phyloP scores from a whole-genome alignment of 768 basidiomycete species.

The Boletus rubroflammeus region DNA sequence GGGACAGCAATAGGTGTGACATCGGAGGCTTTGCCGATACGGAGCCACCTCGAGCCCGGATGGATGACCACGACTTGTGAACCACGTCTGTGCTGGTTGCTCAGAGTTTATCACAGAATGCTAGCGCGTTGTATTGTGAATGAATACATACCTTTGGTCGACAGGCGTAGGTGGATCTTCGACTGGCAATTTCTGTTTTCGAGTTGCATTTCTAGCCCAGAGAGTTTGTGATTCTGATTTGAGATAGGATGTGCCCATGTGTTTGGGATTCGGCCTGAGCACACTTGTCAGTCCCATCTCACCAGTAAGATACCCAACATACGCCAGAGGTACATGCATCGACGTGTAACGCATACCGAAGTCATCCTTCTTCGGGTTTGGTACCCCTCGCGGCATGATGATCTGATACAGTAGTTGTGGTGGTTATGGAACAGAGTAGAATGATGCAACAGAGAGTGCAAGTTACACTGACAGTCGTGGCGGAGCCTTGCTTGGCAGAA shows the following conservation, averaged over 20 bases:
- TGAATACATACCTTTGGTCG: constrained; percentile 45
- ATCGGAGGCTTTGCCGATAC: constrained; percentile 75
- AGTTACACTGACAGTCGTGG: neutral
- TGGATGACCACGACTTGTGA: constrained; percentile 78
- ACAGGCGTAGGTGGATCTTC: constrained; percentile 37
- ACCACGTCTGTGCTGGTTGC: constrained; percentile 53
- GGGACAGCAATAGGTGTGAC: constrained; percentile 67
- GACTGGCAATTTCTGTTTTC: constrained; percentile 44
- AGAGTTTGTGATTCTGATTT: constrained; percentile 71
- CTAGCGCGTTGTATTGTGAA: constrained; percentile 2
- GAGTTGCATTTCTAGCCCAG: constrained; percentile 66
- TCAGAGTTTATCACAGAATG: constrained; percentile 28
- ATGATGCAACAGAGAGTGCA: neutral
- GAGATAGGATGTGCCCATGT: constrained; percentile 72
- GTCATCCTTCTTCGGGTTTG: constrained; percentile 78
- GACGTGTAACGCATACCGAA: constrained; percentile 77
- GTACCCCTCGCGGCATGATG: constrained; percentile 76
- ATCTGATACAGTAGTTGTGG: neutral
- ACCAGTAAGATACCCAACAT: constrained; percentile 22
- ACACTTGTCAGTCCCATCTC: constrained; percentile 11
- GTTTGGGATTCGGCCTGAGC: constrained; percentile 72
- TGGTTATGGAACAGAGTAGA: neutral
- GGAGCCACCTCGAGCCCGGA: constrained; percentile 68
- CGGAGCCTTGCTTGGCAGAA: neutral
- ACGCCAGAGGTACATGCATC: constrained; percentile 79